These are phyloP conservation scores for Henningerozyma blattae DNA, from an alignment of 805 yeast species.

Conservation along the genomic window DNA sequence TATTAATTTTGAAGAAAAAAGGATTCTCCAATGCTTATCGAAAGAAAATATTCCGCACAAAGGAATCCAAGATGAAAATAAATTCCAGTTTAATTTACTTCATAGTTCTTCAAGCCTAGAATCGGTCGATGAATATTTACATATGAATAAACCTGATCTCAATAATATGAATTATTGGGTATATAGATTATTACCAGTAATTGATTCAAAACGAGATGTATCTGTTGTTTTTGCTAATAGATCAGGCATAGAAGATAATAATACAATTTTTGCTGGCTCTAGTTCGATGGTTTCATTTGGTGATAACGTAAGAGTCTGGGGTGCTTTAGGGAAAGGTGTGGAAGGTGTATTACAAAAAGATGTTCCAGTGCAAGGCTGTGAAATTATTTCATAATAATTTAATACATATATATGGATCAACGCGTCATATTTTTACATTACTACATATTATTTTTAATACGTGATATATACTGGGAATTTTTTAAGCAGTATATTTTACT, in stretches of 20 bases:
- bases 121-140: conserved; percentile 16
- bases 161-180: conserved; percentile 65
- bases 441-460: no score
- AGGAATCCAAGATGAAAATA: no score
- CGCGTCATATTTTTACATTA: no score
- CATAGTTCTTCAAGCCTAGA: conserved; percentile 1
- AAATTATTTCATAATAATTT: no score
- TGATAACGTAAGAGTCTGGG: conserved; percentile 40
- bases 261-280: conserved; percentile 50
- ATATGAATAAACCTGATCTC: conserved; percentile 31
- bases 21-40: conserved; percentile 2
- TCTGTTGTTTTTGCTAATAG: conserved; percentile 52
- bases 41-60: conserved; percentile 10
- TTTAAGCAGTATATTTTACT: no score
- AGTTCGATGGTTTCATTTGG: conserved; percentile 34
- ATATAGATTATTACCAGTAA: conserved; percentile 51
- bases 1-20: background rate
- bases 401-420: no score
- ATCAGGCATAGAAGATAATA: conserved; percentile 60
- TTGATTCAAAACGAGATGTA: conserved; percentile 26
- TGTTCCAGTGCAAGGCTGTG: no score
- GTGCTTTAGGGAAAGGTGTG: conserved; percentile 47
- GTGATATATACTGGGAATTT: no score
- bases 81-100: conserved; percentile 13
- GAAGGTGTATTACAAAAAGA: conserved; percentile 59